These are phyloP conservation scores for Trichomonas tenax DNA, from an alignment of 208 protist species.

Conservation along the genomic window DNA sequence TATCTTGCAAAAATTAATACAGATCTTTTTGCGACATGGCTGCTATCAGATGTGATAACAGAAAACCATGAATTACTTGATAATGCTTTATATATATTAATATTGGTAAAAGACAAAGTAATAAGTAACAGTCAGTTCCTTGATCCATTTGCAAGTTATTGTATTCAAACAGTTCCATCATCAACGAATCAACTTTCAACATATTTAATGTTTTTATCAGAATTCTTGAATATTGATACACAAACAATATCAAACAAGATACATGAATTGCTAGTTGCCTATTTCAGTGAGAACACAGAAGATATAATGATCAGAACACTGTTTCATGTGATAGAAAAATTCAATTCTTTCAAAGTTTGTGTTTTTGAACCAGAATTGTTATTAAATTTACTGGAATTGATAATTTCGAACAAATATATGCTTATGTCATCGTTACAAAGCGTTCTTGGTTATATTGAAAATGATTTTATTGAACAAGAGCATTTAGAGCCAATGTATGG, in stretches of 20 bases:
- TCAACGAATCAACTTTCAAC: background rate
- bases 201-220: background rate
- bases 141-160: background rate
- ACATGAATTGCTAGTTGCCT: background rate
- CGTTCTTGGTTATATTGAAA: background rate
- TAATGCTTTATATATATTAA: background rate
- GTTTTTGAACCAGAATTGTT: background rate
- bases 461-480: background rate
- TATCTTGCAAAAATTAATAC: background rate
- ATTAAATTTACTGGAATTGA: background rate
- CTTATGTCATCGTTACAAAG: background rate
- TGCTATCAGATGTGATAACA: background rate
- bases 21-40: background rate
- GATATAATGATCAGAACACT: background rate
- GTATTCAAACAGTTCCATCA: background rate
- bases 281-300: background rate
- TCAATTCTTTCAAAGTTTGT: background rate
- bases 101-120: background rate
- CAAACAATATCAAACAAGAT: background rate
- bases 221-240: background rate
- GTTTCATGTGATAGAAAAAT: background rate
- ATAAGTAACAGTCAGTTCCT: background rate
- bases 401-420: background rate
- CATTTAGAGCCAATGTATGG: background rate
- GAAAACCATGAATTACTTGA: background rate